Evolutionary conservation across 805 yeast genomes (phyloP).

Genomic region (Phaffomyces thermotolerans): DNA sequence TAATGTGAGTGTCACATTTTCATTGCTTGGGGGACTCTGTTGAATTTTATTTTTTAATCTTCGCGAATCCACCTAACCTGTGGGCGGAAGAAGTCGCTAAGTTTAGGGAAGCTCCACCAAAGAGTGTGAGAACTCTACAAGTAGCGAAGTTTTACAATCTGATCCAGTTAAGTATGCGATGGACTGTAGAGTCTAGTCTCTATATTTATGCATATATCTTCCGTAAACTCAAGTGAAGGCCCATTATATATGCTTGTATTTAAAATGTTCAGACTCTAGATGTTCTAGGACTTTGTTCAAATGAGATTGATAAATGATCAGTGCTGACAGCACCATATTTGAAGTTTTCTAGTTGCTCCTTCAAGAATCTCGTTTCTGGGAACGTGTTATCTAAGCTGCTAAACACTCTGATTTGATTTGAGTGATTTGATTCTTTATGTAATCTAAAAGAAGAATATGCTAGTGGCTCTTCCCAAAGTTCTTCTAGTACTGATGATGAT

Average conservation of each 20-base stretch:
- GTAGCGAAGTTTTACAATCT: too few species aligned
- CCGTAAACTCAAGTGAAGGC: too few species aligned
- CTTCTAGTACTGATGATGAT: conserved; percentile 1
- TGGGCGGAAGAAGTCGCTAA: too few species aligned
- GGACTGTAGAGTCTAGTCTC: too few species aligned
- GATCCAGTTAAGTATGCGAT: too few species aligned
- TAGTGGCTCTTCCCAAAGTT: conserved; percentile 6
- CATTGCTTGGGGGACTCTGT: too few species aligned
- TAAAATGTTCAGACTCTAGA: background rate
- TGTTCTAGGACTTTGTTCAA: conserved; percentile 6
- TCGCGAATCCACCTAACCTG: too few species aligned
- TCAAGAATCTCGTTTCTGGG: conserved; percentile 5
- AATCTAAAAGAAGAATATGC: background rate
- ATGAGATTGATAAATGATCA: background rate
- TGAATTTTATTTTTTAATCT: background rate
- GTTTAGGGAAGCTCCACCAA: too few species aligned
- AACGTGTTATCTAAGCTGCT: background rate
- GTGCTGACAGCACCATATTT: background rate
- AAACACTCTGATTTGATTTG: background rate
- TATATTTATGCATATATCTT: too few species aligned
- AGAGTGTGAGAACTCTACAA: too few species aligned
- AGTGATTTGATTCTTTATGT: background rate
- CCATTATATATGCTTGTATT: too few species aligned
- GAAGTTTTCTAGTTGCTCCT: conserved; percentile 5
- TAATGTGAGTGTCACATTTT: background rate